Conservation (phyloP, 2,329 filamentous ascomycete genomes). For the Pseudogymnoascus sp. region DNA sequence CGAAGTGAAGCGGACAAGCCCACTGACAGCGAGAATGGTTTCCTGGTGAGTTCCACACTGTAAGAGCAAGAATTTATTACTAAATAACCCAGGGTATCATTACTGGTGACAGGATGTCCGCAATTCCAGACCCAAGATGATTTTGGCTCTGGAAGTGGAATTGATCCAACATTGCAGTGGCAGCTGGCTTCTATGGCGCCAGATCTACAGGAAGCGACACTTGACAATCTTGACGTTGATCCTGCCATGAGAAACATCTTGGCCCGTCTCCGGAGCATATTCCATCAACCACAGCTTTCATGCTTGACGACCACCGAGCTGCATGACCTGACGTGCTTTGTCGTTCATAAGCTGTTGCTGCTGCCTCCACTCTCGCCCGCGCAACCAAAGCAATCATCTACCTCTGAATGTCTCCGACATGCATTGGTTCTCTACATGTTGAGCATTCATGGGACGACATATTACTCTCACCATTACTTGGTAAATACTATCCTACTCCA, state of each 20-base stretch:
- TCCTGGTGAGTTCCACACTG: background rate
- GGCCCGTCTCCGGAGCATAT: constrained; percentile 26
- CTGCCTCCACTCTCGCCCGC: constrained; percentile 8
- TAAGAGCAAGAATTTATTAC: background rate
- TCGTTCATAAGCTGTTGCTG: constrained; percentile 42
- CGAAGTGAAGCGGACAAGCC: constrained; percentile 40
- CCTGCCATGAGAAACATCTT: constrained; percentile 14
- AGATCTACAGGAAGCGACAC: constrained; percentile 22
- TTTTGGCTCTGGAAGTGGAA: constrained; percentile 39
- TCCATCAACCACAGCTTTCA: constrained; percentile 29
- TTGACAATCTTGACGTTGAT: constrained; percentile 29
- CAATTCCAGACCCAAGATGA: constrained; percentile 49
- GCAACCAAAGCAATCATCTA: constrained; percentile 15
- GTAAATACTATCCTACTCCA: constrained; percentile 29
- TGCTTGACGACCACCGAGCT: constrained; percentile 36
- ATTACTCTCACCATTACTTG: constrained; percentile 44
- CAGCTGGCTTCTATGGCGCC: constrained; percentile 19
- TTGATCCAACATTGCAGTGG: constrained; percentile 44
- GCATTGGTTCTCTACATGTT: constrained; percentile 45
- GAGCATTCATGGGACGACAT: constrained; percentile 46
- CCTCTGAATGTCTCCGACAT: constrained; percentile 41
- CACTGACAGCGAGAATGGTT: constrained; percentile 40
- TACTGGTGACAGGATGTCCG: constrained; percentile 45
- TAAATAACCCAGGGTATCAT: constrained; percentile 42
- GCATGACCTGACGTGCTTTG: constrained; percentile 49